Conservation (phyloP, 1,284 basidiomycete species). For the Microbotryomycetes sp. region DNA sequence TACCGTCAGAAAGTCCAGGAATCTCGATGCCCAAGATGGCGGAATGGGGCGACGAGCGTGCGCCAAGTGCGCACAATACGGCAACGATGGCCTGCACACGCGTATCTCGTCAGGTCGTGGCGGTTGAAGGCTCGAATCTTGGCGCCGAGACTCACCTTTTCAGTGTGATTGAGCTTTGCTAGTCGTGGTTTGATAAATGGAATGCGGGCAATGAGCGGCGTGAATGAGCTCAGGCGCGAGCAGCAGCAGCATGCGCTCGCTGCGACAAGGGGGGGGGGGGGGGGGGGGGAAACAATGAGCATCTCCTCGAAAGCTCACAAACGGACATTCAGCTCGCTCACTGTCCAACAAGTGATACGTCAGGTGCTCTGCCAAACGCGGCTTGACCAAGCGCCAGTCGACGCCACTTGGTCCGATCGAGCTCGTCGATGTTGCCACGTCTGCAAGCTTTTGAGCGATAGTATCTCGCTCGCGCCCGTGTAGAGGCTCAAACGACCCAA, state of each 20-base stretch:
- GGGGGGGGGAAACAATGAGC: background rate
- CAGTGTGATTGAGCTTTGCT: conserved; percentile 4
- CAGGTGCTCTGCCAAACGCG: background rate
- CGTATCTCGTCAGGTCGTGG: background rate
- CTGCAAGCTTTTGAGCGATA: background rate
- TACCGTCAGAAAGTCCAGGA: background rate
- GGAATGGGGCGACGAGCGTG: background rate
- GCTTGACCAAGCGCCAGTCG: background rate
- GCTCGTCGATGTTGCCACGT: background rate
- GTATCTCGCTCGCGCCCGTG: background rate
- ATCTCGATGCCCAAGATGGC: conserved; percentile 14
- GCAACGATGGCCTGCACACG: conserved; percentile 12
- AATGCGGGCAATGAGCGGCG: conserved; percentile 1
- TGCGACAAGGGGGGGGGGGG: no score
- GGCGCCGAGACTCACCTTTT: background rate
- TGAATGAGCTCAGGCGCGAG: conserved; percentile 10
- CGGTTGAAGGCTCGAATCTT: background rate
- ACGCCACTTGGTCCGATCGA: background rate
- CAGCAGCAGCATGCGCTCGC: conserved; percentile 12
- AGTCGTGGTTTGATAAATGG: conserved; percentile 7
- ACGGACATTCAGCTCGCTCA: background rate
- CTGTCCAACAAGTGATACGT: conserved; percentile 19
- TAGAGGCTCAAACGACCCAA: background rate
- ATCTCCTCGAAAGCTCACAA: background rate
- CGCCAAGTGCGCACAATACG: conserved; percentile 13